Evolutionary conservation across 805 yeast genomes (phyloP).

Genomic region (Saccharomyces mikatae): DNA sequence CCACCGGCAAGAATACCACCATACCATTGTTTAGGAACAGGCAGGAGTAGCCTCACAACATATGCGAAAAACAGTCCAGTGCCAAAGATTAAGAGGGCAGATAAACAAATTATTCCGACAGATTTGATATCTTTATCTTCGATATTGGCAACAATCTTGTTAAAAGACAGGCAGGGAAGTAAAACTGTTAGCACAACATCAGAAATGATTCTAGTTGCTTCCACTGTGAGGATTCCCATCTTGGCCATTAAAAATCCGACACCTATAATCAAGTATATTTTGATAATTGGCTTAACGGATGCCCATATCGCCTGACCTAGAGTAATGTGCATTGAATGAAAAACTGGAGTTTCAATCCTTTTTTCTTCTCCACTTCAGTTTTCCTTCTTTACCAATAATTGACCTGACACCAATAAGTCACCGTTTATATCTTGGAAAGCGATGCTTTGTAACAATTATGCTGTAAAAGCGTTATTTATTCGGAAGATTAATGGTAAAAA

Average conservation of each 20-base stretch:
- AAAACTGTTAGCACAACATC: constrained; percentile 54
- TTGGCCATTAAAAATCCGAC: constrained; percentile 61
- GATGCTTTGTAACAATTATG: neutral
- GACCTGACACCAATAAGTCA: neutral
- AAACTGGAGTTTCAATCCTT: neutral
- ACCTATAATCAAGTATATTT: constrained; percentile 63
- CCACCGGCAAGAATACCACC: constrained; percentile 69
- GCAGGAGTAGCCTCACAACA: constrained; percentile 23
- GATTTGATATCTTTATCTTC: constrained; percentile 58
- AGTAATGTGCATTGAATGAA: constrained; percentile 13
- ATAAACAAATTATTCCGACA: constrained; percentile 54
- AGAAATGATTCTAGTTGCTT: constrained; percentile 55
- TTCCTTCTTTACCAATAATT: neutral
- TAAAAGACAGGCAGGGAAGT: constrained; percentile 59
- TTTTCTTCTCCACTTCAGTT: neutral
- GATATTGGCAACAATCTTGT: constrained; percentile 53
- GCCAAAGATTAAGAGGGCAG: constrained; percentile 43
- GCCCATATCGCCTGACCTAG: constrained; percentile 33
- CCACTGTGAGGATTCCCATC: constrained; percentile 49
- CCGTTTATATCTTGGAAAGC: neutral
- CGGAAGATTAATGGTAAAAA: neutral
- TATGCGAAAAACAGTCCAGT: constrained; percentile 44
- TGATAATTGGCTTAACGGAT: constrained; percentile 68
- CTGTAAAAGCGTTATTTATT: neutral
- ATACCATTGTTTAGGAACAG: constrained; percentile 59